Evolutionary conservation across 2,329 filamentous ascomycete species (phyloP).

Genomic region (Claviceps citrina): DNA sequence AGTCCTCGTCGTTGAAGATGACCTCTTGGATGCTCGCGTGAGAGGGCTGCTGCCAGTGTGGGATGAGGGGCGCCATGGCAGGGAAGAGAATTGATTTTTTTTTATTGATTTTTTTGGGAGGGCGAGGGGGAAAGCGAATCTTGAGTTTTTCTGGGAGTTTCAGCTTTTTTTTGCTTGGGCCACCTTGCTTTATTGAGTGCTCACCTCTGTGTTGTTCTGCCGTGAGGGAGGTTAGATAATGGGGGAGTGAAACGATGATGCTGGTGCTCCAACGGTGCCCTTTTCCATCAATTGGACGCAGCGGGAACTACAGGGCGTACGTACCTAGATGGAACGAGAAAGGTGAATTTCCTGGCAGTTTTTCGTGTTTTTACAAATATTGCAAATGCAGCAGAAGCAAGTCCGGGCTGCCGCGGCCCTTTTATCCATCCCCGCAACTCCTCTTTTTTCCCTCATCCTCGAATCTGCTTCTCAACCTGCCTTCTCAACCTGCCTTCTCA

Average conservation of each 20-base stretch:
- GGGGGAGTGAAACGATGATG: too few relatives aligned
- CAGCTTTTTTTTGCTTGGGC: too few relatives aligned
- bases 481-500: too few relatives aligned
- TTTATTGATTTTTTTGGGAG: too few relatives aligned
- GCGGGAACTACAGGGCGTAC: background rate
- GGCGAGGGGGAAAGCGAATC: background rate
- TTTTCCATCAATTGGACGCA: too few relatives aligned
- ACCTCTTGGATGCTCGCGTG: constrained; percentile 44
- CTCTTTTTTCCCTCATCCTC: background rate
- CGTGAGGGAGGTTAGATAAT: too few relatives aligned
- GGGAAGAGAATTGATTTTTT: background rate
- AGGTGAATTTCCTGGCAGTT: background rate
- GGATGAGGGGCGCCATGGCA: constrained; percentile 40
- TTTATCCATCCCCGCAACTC: background rate
- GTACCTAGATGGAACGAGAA: background rate
- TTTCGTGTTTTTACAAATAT: too few relatives aligned
- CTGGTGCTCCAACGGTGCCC: too few relatives aligned
- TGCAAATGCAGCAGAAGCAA: background rate
- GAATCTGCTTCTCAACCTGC: background rate
- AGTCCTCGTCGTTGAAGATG: constrained; percentile 35
- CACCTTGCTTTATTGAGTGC: too few relatives aligned
- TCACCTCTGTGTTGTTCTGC: too few relatives aligned
- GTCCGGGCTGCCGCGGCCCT: constrained; percentile 1
- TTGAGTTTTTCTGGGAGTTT: too few relatives aligned
- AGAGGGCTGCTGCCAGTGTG: constrained; percentile 45